Evolutionary conservation across 2,329 filamentous ascomycete species (phyloP), one percentile per base, ranked within the genome.

Genomic region (Neophaeococcomyces aloes): DNA sequence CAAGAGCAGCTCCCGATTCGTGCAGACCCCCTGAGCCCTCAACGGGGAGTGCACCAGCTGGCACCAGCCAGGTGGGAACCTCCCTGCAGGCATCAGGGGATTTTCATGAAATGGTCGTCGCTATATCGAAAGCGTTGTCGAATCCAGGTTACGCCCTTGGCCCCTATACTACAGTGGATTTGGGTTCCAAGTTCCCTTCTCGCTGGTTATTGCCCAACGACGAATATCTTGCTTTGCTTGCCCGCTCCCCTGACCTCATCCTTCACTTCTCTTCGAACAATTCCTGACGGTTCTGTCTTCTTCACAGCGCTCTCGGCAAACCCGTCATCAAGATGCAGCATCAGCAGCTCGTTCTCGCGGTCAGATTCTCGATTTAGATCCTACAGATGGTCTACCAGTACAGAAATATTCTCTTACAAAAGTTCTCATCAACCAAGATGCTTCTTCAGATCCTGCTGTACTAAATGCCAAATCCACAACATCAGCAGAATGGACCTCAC

Each of bases 381-480:
- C 79, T 38, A 72, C 77, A 38, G 69, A 76, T 72, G 86, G 87
- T 47, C 74, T 95, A 8, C 89, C 89, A 13, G 83, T 95, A 46
- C 82, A 87, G 57, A 86, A 94, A 74, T 96, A 87, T 83, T 79
- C 84, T 44, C 79, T 83, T 51, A 78, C 83, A 46, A 70, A 69
- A 64, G 74, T 86, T 45, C 81, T 68, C 32, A 68, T 89, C 57
- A 78, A 78, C 52, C 80, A 85, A 49, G 82, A 88, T 54, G 77
- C 72, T 21, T 49, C 60, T 6, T 44, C 54, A 3, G 52, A 57
- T 10, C 50, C 58, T 36, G 54, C 56, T 7, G 46, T 25, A 55
- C 54, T 40, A 56, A 57, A 23, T 52, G 51, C 5, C 10, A 42
- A 19, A 39, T 46, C 42, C 38, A 46, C 32, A 36, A 40, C 21